Conservation (phyloP, 2,329 filamentous ascomycete species). For the Fusarium avenaceum region DNA sequence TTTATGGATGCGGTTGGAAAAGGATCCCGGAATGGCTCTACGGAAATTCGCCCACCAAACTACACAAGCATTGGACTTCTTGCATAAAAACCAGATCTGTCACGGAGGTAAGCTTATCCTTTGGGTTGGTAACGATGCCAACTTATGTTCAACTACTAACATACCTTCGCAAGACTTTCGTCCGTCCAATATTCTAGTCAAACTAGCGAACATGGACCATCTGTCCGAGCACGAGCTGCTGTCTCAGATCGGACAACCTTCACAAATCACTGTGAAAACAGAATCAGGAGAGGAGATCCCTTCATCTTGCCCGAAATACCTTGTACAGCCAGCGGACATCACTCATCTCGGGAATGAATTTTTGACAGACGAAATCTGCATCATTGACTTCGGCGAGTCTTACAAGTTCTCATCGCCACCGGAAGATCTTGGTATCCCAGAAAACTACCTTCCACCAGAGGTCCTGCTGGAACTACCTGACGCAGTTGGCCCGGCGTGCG, state of each 20-base stretch:
- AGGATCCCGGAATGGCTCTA: slow-evolving; percentile 12
- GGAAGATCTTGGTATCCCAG: slow-evolving; percentile 48
- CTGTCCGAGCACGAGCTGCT: slow-evolving; percentile 43
- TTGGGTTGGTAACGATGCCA: rapidly evolving
- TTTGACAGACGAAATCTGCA: slow-evolving; percentile 33
- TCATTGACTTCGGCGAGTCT: slow-evolving; percentile 48
- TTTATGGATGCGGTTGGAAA: slow-evolving; percentile 16
- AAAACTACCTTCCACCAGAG: slow-evolving; percentile 51
- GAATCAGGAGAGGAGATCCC: slow-evolving; percentile 22
- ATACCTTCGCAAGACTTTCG: slow-evolving; percentile 39
- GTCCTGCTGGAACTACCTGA: slow-evolving; percentile 38
- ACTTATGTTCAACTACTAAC: background rate
- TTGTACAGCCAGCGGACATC: slow-evolving; percentile 39
- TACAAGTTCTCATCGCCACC: slow-evolving; percentile 29
- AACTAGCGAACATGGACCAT: slow-evolving; percentile 40
- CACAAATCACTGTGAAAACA: slow-evolving; percentile 7
- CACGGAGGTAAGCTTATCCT: slow-evolving; percentile 45
- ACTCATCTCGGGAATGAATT: background rate
- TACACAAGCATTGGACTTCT: slow-evolving; percentile 38
- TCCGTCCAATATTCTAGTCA: slow-evolving; percentile 48
- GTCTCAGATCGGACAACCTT: slow-evolving; percentile 29
- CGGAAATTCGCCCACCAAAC: slow-evolving; percentile 42
- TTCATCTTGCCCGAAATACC: slow-evolving; percentile 39
- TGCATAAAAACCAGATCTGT: slow-evolving; percentile 49
- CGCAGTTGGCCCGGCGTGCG: slow-evolving; percentile 37